Conservation (phyloP, 805 yeast genomes). For the Ogataea nakhonphanomensis region DNA sequence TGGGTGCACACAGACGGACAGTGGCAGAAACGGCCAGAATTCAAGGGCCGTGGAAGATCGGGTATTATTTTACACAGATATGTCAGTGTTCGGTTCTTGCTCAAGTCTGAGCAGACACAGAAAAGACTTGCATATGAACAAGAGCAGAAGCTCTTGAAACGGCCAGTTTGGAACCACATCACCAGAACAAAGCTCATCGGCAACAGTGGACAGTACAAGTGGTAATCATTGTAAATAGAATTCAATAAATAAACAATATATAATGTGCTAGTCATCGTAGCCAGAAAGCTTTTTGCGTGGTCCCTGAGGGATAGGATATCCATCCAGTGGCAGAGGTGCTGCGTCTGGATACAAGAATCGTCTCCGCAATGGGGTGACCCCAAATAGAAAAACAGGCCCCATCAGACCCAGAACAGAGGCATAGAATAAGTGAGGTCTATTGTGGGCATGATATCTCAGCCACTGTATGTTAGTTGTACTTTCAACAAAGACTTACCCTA, state of each 20-base stretch:
- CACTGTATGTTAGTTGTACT: conserved; percentile 39
- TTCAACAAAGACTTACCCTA: conserved; percentile 44
- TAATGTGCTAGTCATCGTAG: conserved; percentile 42
- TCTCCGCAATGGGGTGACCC: conserved; percentile 67
- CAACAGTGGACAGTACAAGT: conserved; percentile 50
- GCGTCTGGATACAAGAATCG: conserved; percentile 63
- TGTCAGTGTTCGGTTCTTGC: conserved; percentile 75
- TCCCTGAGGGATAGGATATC: conserved; percentile 55
- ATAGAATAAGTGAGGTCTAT: conserved; percentile 70
- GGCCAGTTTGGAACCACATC: conserved; percentile 41
- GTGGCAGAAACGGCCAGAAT: conserved; percentile 67
- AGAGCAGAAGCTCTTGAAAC: conserved; percentile 41
- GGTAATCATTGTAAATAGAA: conserved; percentile 36
- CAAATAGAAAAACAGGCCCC: conserved; percentile 61
- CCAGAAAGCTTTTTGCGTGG: conserved; percentile 51
- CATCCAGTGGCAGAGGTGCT: conserved; percentile 55
- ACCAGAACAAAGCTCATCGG: conserved; percentile 47
- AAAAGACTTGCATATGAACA: conserved; percentile 59
- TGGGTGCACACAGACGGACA: conserved; percentile 92
- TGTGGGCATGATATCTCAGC: conserved; percentile 72
- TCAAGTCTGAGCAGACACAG: conserved; percentile 65
- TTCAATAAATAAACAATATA: conserved; percentile 6
- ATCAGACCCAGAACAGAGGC: conserved; percentile 60
- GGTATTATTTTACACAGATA: conserved; percentile 76
- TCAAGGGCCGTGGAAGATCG: conserved; percentile 86